Percentiles rank a stretch among this genome's conserved stretches.
Conservation (phyloP, 2,329 filamentous ascomycete genomes). For the Plenodomus biglobosus region DNA sequence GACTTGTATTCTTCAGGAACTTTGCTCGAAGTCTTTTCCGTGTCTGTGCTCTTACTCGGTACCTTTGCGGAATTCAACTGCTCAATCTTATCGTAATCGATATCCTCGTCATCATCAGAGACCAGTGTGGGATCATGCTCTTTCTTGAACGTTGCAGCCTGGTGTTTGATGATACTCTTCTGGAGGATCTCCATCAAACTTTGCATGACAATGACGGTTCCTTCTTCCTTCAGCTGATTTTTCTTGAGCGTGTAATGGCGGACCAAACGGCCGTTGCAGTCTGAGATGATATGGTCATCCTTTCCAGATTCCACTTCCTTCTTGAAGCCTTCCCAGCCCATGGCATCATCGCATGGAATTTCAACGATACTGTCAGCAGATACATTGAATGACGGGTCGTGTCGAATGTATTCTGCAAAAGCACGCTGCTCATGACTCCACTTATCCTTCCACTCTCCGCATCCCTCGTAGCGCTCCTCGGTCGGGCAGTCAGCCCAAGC, state of each 20-base stretch:
- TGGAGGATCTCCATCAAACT: neutral
- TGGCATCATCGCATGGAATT: slow-evolving; percentile 36
- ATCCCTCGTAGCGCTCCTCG: slow-evolving; percentile 22
- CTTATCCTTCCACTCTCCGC: slow-evolving; percentile 22
- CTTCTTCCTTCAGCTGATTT: neutral
- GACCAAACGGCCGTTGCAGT: slow-evolving; percentile 24
- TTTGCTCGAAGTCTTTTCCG: neutral
- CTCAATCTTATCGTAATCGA: neutral
- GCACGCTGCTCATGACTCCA: slow-evolving; percentile 36
- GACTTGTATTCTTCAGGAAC: neutral
- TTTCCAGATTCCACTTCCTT: slow-evolving; percentile 2
- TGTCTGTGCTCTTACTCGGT: neutral
- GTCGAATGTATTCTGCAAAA: slow-evolving; percentile 32
- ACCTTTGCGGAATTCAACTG: neutral
- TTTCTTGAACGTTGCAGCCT: neutral
- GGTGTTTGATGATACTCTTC: neutral
- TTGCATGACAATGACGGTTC: neutral
- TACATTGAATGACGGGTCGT: slow-evolving; percentile 22
- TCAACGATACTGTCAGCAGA: slow-evolving; percentile 18
- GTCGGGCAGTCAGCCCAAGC: slow-evolving; percentile 31
- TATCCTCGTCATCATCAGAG: neutral
- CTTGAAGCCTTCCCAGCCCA: slow-evolving; percentile 23
- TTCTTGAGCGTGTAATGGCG: slow-evolving; percentile 20
- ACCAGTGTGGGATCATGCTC: neutral
- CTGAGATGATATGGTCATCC: slow-evolving; percentile 5